Evolutionary conservation across 2,329 filamentous ascomycete genomes (phyloP).

Genomic region (Trichoderma endophyticum): DNA sequence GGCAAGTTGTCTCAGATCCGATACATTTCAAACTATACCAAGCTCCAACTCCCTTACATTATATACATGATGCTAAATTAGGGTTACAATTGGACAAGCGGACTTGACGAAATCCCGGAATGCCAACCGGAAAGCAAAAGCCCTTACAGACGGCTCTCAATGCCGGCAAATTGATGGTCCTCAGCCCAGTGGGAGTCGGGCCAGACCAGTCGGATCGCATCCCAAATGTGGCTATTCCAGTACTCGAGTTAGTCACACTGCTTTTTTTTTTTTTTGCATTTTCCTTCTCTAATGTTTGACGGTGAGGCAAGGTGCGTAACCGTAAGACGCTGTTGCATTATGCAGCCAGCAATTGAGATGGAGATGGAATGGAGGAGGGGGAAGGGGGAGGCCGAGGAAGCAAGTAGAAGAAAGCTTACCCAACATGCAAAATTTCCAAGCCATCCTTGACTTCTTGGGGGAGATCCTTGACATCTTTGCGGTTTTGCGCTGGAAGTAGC

Average conservation of each 20-base stretch:
- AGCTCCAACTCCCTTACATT: background rate
- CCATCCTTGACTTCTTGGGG: conserved; percentile 86
- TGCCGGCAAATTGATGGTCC: conserved; percentile 61
- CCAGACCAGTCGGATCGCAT: conserved; percentile 88
- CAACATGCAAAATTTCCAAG: conserved; percentile 83
- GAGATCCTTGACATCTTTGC: conserved; percentile 88
- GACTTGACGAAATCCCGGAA: background rate
- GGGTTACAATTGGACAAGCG: background rate
- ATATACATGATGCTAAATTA: background rate
- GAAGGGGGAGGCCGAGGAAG: background rate
- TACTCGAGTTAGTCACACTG: conserved; percentile 30
- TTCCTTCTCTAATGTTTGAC: background rate
- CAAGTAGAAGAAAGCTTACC: conserved; percentile 46
- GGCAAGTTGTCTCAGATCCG: conserved; percentile 5
- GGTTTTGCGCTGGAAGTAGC: conserved; percentile 79
- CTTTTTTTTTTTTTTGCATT: background rate
- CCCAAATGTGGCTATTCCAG: conserved; percentile 76
- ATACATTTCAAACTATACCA: background rate
- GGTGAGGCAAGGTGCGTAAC: background rate
- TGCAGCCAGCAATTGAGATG: background rate
- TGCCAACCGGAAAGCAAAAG: background rate
- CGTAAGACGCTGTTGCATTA: background rate
- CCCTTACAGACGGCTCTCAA: conserved; percentile 74
- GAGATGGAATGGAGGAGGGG: background rate
- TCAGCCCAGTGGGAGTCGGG: conserved; percentile 83